Percentiles rank a stretch among this genome's conserved stretches.
phyloP scores from a whole-genome alignment of 345 rosid species.

The Lepidium aucheri region DNA sequence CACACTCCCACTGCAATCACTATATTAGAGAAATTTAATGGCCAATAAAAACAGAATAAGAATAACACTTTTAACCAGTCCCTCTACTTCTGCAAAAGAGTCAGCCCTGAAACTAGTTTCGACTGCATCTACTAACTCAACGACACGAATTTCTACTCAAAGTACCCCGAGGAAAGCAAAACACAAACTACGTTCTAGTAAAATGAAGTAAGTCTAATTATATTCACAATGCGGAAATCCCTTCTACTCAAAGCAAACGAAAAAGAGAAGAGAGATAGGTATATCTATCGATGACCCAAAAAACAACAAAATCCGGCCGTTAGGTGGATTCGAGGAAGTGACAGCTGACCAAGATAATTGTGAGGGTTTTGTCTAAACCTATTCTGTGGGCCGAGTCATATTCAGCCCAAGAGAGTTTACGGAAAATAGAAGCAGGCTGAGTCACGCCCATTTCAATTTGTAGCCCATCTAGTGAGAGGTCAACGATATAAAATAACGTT shows the following conservation, averaged over 20 bases:
- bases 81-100: slow-evolving; percentile 2
- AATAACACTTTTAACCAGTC: slow-evolving; percentile 1
- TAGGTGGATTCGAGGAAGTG: slow-evolving; percentile 41
- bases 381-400: too few relatives aligned
- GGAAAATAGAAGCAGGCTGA: too few relatives aligned
- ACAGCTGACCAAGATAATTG: slow-evolving; percentile 45
- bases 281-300: neutral
- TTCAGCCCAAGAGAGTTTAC: too few relatives aligned
- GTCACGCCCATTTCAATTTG: too few relatives aligned
- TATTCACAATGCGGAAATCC: neutral
- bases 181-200: neutral
- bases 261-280: neutral
- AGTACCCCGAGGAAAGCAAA: neutral
- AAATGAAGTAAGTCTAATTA: neutral
- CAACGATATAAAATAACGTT: too few relatives aligned
- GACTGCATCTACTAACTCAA: neutral
- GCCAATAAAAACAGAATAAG: neutral
- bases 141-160: neutral
- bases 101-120: slow-evolving; percentile 19
- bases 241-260: slow-evolving; percentile 46
- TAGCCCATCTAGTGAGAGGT: too few relatives aligned
- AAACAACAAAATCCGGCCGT: slow-evolving; percentile 17
- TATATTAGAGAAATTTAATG: neutral
- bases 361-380: too few relatives aligned
- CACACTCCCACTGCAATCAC: slow-evolving; percentile 18